These are phyloP conservation scores for Saccharomyces hybrid DNA, from an alignment of 1,139 yeast genomes.

Conservation along the genomic window DNA sequence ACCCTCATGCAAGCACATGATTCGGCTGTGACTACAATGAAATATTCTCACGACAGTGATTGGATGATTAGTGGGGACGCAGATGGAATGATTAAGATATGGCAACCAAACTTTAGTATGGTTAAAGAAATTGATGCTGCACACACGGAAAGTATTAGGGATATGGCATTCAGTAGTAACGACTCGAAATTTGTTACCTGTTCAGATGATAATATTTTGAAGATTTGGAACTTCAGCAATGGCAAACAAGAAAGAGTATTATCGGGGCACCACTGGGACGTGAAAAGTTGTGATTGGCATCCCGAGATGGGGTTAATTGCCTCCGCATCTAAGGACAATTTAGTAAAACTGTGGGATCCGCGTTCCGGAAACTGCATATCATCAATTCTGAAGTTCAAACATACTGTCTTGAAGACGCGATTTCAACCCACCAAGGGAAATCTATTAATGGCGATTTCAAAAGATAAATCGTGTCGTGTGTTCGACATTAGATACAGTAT, in stretches of 20 bases:
- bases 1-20: constrained; percentile 99
- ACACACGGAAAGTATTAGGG: constrained; percentile 74
- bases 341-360: constrained; percentile 95
- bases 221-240: constrained; percentile 90
- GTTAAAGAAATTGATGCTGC: constrained; percentile 73
- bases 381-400: constrained; percentile 86
- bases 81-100: constrained; percentile 81
- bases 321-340: constrained; percentile 87
- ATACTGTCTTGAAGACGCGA: constrained; percentile 75
- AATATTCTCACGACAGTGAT: constrained; percentile 84
- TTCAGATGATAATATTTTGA: constrained; percentile 82
- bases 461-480: constrained; percentile 81
- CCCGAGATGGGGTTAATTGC: constrained; percentile 76
- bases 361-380: constrained; percentile 63
- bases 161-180: constrained; percentile 80
- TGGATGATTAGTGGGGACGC: constrained; percentile 94
- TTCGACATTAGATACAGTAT: constrained; percentile 72
- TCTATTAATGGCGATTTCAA: constrained; percentile 74
- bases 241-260: constrained; percentile 76
- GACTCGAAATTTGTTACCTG: constrained; percentile 87
- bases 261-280: constrained; percentile 98
- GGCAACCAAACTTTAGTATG: constrained; percentile 97
- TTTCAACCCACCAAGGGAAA: constrained; percentile 55
- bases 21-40: constrained; percentile 69
- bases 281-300: constrained; percentile 96